Percentiles rank a stretch among this genome's conserved stretches.
Conservation (phyloP, 2,329 filamentous ascomycete genomes). For the Juglanconis sp. region DNA sequence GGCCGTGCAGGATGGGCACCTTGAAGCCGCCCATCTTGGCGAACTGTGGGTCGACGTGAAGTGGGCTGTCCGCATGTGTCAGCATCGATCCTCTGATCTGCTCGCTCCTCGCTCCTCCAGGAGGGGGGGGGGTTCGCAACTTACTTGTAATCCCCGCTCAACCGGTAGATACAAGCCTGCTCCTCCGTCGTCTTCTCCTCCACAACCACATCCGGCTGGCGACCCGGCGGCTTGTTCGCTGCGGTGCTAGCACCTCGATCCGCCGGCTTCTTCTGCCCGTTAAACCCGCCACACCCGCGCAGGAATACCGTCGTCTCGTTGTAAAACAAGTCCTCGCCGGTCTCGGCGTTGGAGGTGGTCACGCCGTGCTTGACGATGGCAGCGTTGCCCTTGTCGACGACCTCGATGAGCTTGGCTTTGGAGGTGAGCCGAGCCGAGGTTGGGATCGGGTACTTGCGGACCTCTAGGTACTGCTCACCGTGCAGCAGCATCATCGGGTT, state of each 20-base stretch:
- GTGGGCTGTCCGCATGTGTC: constrained; percentile 50
- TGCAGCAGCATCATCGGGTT: constrained; percentile 98
- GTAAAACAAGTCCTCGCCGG: constrained; percentile 90
- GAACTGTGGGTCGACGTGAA: constrained; percentile 93
- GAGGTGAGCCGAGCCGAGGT: constrained; percentile 75
- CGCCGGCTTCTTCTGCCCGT: constrained; percentile 70
- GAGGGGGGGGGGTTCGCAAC: constrained; percentile 20
- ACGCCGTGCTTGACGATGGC: constrained; percentile 78
- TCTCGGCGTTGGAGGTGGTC: constrained; percentile 79
- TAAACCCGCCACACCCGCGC: constrained; percentile 86
- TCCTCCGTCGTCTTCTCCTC: constrained; percentile 86
- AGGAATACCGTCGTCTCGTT: constrained; percentile 95
- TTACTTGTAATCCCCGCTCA: constrained; percentile 88
- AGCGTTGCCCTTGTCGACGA: constrained; percentile 91
- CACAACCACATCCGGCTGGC: constrained; percentile 74
- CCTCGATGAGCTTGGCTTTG: constrained; percentile 80
- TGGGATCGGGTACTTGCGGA: constrained; percentile 87
- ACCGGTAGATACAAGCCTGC: constrained; percentile 88
- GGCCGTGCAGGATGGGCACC: constrained; percentile 89
- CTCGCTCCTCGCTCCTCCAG: not conserved
- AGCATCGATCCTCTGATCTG: not conserved
- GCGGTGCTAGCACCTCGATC: constrained; percentile 80
- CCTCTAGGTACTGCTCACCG: constrained; percentile 96
- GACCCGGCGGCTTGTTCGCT: constrained; percentile 72
- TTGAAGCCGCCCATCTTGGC: constrained; percentile 95